Evolutionary conservation across 2,329 filamentous ascomycete species (phyloP), one percentile per base, ranked within the genome.

Genomic region (Seiridium cupressi): DNA sequence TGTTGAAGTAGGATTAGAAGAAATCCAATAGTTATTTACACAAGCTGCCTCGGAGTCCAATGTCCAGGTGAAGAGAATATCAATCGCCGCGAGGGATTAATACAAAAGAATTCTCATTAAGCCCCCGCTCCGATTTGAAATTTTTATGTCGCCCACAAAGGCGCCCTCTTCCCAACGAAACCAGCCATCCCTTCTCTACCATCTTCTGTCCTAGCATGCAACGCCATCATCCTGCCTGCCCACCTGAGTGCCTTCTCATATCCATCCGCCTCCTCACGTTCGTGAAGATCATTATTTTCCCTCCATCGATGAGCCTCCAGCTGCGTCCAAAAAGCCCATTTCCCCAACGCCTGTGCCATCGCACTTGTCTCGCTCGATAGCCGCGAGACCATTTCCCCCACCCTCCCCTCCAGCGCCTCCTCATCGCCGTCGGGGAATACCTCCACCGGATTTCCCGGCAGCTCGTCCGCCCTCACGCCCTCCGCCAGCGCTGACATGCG

Each of bases 251-350:
- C 71, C 35, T 1, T 36, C 40, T 1, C 31, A 54, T 26, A 69
- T 2, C 67, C 70, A 56, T 71, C 51, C n/a, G 26, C 69, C 5
- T 62, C 61, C 1, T 61, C 62, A 5, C n/a, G 55, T 42, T 13
- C 38, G 38, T 42, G 7, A 7, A 42, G 38, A 13, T 42, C 38
- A 7, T 7, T 13, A 42, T 42, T 13, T 7, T 13, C 38, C 9
- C 9, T n/a, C 13, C 11, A 48, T n/a, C 46, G 46, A 18, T 48
- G 46, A 9, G 46, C 46, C 26, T 48, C 63, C n/a, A 66, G 48
- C 64, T 74, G 72, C 5, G 71, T 69, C 72, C 72, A 74, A 55
- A 67, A 74, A 0, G 71, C 71, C 72, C 73, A 75, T 64, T 75
- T 75, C 3, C 69, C 72, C 51, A 74, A 59, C 3, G 72, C 72